Conservation (phyloP, 2,329 filamentous ascomycete species). For the Xylaria sp. region DNA sequence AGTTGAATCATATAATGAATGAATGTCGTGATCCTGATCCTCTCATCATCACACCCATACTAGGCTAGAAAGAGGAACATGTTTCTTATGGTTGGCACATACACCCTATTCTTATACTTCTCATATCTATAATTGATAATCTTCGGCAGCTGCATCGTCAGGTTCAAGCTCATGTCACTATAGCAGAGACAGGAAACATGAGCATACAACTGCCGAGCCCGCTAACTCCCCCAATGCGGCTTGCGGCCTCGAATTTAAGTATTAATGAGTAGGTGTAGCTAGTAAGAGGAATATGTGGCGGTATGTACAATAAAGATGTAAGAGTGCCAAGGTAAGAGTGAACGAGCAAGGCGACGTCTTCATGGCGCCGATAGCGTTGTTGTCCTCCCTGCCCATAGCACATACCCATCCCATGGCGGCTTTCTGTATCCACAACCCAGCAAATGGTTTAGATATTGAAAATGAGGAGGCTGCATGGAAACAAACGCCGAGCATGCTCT, state of each 20-base stretch:
- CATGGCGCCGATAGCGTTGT: neutral
- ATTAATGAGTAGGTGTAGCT: conserved; percentile 39
- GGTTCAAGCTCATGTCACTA: neutral
- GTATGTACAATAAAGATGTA: conserved; percentile 36
- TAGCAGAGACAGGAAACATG: neutral
- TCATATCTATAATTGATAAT: neutral
- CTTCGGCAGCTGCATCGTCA: neutral
- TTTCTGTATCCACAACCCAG: conserved; percentile 24
- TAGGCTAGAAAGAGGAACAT: neutral
- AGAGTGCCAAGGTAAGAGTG: conserved; percentile 8
- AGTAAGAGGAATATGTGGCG: conserved; percentile 32
- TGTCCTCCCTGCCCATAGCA: conserved; percentile 12
- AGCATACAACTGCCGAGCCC: conserved; percentile 17
- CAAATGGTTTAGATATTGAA: conserved; percentile 19
- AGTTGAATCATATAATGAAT: too few relatives aligned
- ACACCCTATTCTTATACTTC: neutral
- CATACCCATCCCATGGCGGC: conserved; percentile 10
- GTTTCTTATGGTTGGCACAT: too few relatives aligned
- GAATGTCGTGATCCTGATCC: neutral
- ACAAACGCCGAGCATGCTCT: conserved; percentile 37
- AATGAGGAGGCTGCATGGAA: conserved; percentile 22
- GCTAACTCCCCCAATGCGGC: conserved; percentile 8
- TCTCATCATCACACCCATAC: neutral
- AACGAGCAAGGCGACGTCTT: conserved; percentile 9
- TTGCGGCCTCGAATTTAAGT: conserved; percentile 28